Percentiles rank a stretch among this genome's conserved stretches.
These are phyloP conservation scores for Pythium angustatum DNA, from an alignment of 352 stramenopile species.

Conservation along the genomic window DNA sequence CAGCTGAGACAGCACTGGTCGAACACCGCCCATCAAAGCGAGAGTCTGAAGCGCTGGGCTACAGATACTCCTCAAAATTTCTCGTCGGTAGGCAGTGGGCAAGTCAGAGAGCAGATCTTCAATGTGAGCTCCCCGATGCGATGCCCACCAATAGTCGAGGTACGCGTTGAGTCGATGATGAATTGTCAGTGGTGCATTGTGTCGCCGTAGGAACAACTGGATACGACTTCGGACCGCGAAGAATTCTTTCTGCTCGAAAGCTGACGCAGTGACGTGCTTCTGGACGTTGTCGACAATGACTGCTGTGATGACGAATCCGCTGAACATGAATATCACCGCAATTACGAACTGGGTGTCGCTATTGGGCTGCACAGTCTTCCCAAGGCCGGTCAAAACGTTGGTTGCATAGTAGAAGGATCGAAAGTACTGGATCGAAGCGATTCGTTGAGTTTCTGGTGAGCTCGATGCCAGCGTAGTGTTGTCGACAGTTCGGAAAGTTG, in stretches of 20 bases:
- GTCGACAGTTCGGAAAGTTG: constrained; percentile 13
- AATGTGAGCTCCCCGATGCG: constrained; percentile 41
- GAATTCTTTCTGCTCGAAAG: constrained; percentile 53
- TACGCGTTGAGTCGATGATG: constrained; percentile 50
- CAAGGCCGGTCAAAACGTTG: constrained; percentile 37
- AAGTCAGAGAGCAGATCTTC: constrained; percentile 39
- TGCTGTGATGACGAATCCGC: constrained; percentile 50
- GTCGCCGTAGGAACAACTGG: constrained; percentile 45
- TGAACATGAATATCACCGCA: constrained; percentile 52
- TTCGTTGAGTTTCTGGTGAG: constrained; percentile 1
- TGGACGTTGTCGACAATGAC: constrained; percentile 55
- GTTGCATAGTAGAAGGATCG: constrained; percentile 41
- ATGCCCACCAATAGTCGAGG: constrained; percentile 53
- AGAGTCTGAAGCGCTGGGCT: constrained; percentile 42
- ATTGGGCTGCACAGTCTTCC: constrained; percentile 41
- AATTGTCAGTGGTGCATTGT: constrained; percentile 42
- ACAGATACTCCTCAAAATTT: constrained; percentile 47
- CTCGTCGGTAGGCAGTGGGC: constrained; percentile 34
- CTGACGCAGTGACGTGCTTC: constrained; percentile 51
- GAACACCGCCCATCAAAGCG: constrained; percentile 30
- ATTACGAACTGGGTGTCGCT: constrained; percentile 41
- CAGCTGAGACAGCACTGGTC: constrained; percentile 31
- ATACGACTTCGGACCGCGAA: constrained; percentile 44
- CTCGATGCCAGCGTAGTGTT: constrained; percentile 18
- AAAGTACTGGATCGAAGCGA: constrained; percentile 34